These are phyloP conservation scores for Aureobasidium pullulans DNA, from an alignment of 2,329 filamentous ascomycete genomes.

Conservation along the genomic window DNA sequence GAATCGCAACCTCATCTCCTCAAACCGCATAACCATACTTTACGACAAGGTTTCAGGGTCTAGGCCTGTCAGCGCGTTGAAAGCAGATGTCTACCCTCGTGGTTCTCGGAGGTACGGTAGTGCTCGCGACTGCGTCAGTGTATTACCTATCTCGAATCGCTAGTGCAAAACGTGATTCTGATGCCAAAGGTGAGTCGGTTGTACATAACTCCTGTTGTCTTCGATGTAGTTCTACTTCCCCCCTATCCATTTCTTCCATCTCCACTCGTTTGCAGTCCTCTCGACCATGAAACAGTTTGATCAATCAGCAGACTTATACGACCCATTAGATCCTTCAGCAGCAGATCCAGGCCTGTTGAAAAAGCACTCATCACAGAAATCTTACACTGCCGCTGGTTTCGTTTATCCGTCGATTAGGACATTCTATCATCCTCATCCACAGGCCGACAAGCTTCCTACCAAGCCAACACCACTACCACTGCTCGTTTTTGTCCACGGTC, in stretches of 20 bases:
- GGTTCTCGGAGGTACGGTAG: neutral
- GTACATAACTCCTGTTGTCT: neutral
- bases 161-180: slow-evolving; percentile 8
- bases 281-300: slow-evolving; percentile 3
- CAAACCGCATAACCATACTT: slow-evolving; percentile 9
- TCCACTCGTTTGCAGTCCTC: neutral
- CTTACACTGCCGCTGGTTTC: slow-evolving; percentile 57
- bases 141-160: slow-evolving; percentile 6
- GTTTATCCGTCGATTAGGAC: slow-evolving; percentile 71
- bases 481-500: slow-evolving; percentile 83
- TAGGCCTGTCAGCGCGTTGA: neutral
- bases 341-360: slow-evolving; percentile 74
- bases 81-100: slow-evolving; percentile 11
- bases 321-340: slow-evolving; percentile 35
- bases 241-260: neutral
- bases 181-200: slow-evolving; percentile 4
- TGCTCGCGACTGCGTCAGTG: slow-evolving; percentile 2
- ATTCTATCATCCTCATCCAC: slow-evolving; percentile 75
- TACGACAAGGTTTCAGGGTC: slow-evolving; percentile 3
- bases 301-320: slow-evolving; percentile 5
- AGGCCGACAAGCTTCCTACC: slow-evolving; percentile 71
- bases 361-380: slow-evolving; percentile 63
- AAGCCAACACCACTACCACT: slow-evolving; percentile 70
- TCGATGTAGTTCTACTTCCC: neutral
- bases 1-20: neutral